Evolutionary conservation across 441 rosid species (phyloP).

Genomic region (Erodium trifolium): DNA sequence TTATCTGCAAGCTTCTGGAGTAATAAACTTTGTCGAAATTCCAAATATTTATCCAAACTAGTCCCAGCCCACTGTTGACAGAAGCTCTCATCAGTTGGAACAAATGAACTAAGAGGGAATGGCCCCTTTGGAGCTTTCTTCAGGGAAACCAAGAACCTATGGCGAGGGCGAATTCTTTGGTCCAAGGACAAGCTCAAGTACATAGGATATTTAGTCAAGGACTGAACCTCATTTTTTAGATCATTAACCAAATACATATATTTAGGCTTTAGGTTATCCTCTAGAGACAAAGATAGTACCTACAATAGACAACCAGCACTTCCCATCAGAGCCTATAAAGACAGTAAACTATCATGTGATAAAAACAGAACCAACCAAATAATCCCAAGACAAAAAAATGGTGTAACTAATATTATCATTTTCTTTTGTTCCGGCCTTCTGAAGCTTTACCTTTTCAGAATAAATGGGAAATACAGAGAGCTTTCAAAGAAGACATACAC

Average conservation of each 20-base stretch:
- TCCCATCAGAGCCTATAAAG: conserved; percentile 10
- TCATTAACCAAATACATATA: conserved; percentile 79
- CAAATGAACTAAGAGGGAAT: conserved; percentile 77
- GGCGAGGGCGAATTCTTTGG: conserved; percentile 96
- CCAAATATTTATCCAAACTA: conserved; percentile 66
- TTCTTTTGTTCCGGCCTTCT: conserved; percentile 1
- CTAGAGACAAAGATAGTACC: conserved; percentile 87
- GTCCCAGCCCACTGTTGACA: conserved; percentile 91
- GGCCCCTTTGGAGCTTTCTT: conserved; percentile 93
- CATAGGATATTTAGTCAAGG: conserved; percentile 75
- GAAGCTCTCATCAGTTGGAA: conserved; percentile 81
- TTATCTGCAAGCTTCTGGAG: conserved; percentile 66
- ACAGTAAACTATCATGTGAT: background rate
- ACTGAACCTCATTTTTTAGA: conserved; percentile 64
- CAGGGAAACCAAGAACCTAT: conserved; percentile 69
- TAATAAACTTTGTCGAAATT: conserved; percentile 63
- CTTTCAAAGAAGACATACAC: background rate
- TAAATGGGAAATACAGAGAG: background rate
- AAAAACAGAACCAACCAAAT: conserved; percentile 7
- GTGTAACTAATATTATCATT: background rate
- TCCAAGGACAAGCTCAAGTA: conserved; percentile 86
- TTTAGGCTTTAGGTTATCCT: conserved; percentile 89
- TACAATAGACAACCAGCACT: conserved; percentile 25
- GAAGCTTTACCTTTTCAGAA: background rate
- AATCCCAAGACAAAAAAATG: background rate